Base-by-base conservation (phyloP, 495 filamentous ascomycete genomes). In the Penicillium antarcticum region DNA sequence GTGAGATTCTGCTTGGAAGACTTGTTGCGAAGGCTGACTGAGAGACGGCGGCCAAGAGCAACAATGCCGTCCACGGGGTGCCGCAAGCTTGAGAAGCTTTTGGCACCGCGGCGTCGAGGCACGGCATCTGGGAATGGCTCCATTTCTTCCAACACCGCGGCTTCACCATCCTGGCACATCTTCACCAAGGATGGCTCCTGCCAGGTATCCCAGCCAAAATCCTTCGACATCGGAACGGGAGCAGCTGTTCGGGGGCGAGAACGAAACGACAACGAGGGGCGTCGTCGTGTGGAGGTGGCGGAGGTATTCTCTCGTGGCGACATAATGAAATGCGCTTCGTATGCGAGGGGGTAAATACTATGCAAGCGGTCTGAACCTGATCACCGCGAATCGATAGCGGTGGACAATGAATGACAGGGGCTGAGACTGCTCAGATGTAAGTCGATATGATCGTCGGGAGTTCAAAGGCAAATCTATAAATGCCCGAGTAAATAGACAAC, bases 81-180 rank as follows among this genome's bases (percentile, higher is more conserved):
- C 38, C 70, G 69, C 29, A 78, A 49, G 18, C 58, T 72, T 12
- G 75, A 79, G 56, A 77, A 79, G 58, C 73, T 76, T 49, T 73
- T 75, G 33, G 72, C 62, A 21, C 56, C 50, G 24, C 71, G 72
- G 21, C 67, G 71, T 12, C 72, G 63, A n/a, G 63, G 69, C 16
- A 60, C 56, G 2, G 65, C 61, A 23, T 67, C 63, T 9, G 68
- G 62, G 29, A 72, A 71, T 17, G 65, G 60, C 36, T 65, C 66
- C 40, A 65, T 66, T 7, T 73, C 71, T 48, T 77, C 69, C 35
- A 74, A 42, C 0, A 63, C 67, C 19, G 63, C 60, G 1, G 42
- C 61, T 26, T 65, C 58, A 33, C 64, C 51, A 31, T 65, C 53
- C 11, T 64, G 58, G 24, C 48, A 63, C 3, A 56, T 51, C 39